A percentile compares a stretch with the other conserved stretches of the same genome.
Evolutionary conservation across 306 rosid species (phyloP).

Genomic region (Rubus parviflorus): DNA sequence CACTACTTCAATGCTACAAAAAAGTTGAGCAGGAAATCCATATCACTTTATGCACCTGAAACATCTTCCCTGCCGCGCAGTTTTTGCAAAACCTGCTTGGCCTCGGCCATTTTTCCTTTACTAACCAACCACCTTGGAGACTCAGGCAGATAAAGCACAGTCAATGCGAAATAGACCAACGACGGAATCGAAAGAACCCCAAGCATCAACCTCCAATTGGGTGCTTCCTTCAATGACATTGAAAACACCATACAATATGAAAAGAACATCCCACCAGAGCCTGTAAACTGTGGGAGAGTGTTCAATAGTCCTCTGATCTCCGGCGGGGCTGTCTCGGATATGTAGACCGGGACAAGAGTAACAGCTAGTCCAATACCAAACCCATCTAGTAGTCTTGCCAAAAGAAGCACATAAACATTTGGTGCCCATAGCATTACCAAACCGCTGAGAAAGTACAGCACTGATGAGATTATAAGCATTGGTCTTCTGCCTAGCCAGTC

Average conservation of each 20-base stretch:
- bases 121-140: slow-evolving; percentile 50
- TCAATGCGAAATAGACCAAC: slow-evolving; percentile 28
- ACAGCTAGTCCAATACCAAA: slow-evolving; percentile 50
- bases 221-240: slow-evolving; percentile 37
- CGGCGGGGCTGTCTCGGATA: slow-evolving; percentile 43
- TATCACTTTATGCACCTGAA: slow-evolving; percentile 23
- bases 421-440: slow-evolving; percentile 49
- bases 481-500: slow-evolving; percentile 41
- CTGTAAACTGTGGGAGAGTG: slow-evolving; percentile 45
- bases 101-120: slow-evolving; percentile 39
- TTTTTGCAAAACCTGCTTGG: slow-evolving; percentile 38
- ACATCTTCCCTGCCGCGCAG: slow-evolving; percentile 43
- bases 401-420: slow-evolving; percentile 31
- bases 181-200: slow-evolving; percentile 44
- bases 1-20: not conserved
- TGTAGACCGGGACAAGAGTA: slow-evolving; percentile 45
- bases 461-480: slow-evolving; percentile 38
- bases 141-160: slow-evolving; percentile 39
- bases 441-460: slow-evolving; percentile 38
- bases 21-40: not conserved
- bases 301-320: slow-evolving; percentile 40
- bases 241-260: slow-evolving; percentile 48
- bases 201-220: slow-evolving; percentile 47
- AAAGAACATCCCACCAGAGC: slow-evolving; percentile 41
- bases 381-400: slow-evolving; percentile 42